phyloP scores from a whole-genome alignment of 2,329 filamentous ascomycete genomes.

The Microsporum audouinii region DNA sequence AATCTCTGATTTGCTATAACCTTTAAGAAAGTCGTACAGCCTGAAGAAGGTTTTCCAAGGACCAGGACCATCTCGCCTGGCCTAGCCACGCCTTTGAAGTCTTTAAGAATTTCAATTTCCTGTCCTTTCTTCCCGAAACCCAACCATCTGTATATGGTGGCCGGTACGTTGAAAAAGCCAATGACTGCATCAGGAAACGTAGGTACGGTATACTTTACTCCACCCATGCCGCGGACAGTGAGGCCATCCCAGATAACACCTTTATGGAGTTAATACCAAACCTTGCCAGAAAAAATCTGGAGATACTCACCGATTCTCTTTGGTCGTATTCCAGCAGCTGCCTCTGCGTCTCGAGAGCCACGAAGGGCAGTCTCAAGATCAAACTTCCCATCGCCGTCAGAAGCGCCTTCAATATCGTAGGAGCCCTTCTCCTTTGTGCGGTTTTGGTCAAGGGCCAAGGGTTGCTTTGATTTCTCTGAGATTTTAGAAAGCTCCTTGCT shows the following conservation, averaged over 20 bases:
- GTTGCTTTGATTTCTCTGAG: slow-evolving; percentile 26
- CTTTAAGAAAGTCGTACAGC: slow-evolving; percentile 74
- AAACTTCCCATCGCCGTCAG: slow-evolving; percentile 48
- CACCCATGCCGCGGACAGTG: slow-evolving; percentile 64
- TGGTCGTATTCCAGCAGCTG: slow-evolving; percentile 63
- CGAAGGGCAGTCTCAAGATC: slow-evolving; percentile 65
- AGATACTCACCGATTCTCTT: slow-evolving; percentile 54
- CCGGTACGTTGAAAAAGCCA: slow-evolving; percentile 63
- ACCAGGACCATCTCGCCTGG: slow-evolving; percentile 86
- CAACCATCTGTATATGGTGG: slow-evolving; percentile 50
- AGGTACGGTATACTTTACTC: slow-evolving; percentile 57
- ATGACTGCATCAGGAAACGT: slow-evolving; percentile 70
- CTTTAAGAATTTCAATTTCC: slow-evolving; percentile 62
- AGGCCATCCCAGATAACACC: slow-evolving; percentile 67
- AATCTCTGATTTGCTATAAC: slow-evolving; percentile 73
- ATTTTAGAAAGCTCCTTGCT: slow-evolving; percentile 30
- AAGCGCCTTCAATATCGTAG: slow-evolving; percentile 45
- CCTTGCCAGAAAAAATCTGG: neutral
- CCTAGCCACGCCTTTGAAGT: slow-evolving; percentile 51
- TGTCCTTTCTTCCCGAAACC: slow-evolving; percentile 55
- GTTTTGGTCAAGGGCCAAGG: slow-evolving; percentile 26
- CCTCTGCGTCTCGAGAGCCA: slow-evolving; percentile 59
- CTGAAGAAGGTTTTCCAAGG: slow-evolving; percentile 60
- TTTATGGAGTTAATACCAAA: slow-evolving; percentile 13
- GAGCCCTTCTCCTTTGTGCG: slow-evolving; percentile 18